Base-by-base conservation (phyloP, 2,329 filamentous ascomycete genomes). In the Talaromyces funiculosus region DNA sequence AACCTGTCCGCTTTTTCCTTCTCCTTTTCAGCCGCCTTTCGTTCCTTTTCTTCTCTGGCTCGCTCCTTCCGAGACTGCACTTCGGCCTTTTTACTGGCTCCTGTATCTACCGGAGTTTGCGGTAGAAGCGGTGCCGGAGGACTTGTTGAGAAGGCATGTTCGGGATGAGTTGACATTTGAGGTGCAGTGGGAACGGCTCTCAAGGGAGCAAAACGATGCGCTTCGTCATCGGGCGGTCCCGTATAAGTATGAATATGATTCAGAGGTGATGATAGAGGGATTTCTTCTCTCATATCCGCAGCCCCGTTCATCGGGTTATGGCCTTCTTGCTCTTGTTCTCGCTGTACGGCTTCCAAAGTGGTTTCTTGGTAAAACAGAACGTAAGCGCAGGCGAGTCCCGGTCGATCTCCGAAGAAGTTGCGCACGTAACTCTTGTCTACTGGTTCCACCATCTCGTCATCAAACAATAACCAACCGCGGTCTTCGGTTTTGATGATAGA, bases 351-450 rank as follows among this genome's bases (percentile, higher is more conserved):
- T 69, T 89, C 86, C 26, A 86, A 72, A 0, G 86, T 89, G 1
- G 86, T 97, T 75, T 99, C 93, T 73, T 97, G 94, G 76, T 99
- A 99, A 74, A 99, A 99, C 9, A 99, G 80, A 16, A 99, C 92
- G 69, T 99, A 99, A 31, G 94, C 94, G 68, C 92, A 97, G 9
- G 94, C 94, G 73, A 95, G 85, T 3, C 91, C 92, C 0, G 89
- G 88, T 69, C 90, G 91, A 72, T 97, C 94, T 16, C 94, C 94
- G 68, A 99, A 99, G 77, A 99, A 99, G 73, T 96, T 97, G 65
- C 89, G 86, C 38, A 99, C 94, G 70, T 95, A 99, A 71, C 90
- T 88, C 75, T 97, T 97, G 74, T 97, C 92, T 4, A 99, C 94
- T 0, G 94, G 94, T 73, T 99, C 94, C 4, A 99, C 94, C 86